Base-by-base conservation (phyloP, 306 rosid species). In the Pterocarpus santalinus region DNA sequence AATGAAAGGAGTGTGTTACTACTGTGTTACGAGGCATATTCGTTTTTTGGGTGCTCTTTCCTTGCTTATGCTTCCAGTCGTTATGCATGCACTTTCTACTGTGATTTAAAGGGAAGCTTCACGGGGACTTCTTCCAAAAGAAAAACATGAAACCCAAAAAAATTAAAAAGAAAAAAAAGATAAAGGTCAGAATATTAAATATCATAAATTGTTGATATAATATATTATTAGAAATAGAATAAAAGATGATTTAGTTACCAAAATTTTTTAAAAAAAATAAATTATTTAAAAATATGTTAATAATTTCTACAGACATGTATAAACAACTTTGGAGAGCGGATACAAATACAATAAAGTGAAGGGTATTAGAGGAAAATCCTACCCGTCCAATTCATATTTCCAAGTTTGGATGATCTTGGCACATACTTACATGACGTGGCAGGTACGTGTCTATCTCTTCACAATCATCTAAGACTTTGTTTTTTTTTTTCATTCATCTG, bases 371-470 rank as follows among this genome's bases (percentile, higher is more conserved):
- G 22, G 68, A 75, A 60, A 75, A 34, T 44, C 5, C 30, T 7
- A 51, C 22, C 49, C 62, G 15, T 46, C 15, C 7, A 28, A 60
- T 60, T 32, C 1, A 64, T 41, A n/a, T 8, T 30, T 9, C 17
- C 17, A 2, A 15, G 5, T 36, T 65, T 38, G 58, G 30, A 67
- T 78, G 12, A 44, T 41, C n/a, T 65, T 15, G 81, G 74, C 73
- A 80, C 53, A 47, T 76, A 41, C 67, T 30, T 7, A 39, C 13
- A 56, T 80, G 88, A 80, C 85, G 89, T 86, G 89, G 89, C 7
- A 30, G 55, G 5, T 64, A 70, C 83, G 81, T 77, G 83, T 75
- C 76, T 61, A 14, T 77, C 69, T 57, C 28, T 73, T 69, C 71
- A 43, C 13, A 22, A 51, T 57, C 8, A 35, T 75, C 67, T 17